A percentile compares a stretch with the other conserved stretches of the same genome.
Conservation (phyloP, 768 basidiomycete species). For the Phylloporus sp. region DNA sequence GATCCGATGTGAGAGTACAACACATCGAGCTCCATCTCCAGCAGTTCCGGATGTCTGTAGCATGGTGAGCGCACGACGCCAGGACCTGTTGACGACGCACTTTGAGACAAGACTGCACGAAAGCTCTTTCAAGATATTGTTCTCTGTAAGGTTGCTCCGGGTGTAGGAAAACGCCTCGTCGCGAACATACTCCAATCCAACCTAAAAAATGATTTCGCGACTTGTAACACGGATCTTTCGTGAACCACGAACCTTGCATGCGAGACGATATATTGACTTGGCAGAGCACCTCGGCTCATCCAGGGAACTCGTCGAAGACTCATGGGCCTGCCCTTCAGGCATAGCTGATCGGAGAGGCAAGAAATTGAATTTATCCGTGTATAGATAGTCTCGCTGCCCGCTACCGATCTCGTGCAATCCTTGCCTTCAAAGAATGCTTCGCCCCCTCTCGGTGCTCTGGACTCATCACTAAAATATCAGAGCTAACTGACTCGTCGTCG, state of each 20-base stretch:
- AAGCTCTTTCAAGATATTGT: conserved; percentile 23
- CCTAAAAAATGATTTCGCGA: not conserved
- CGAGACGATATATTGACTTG: conserved; percentile 42
- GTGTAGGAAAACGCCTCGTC: conserved; percentile 15
- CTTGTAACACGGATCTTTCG: accelerated
- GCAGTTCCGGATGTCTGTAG: conserved; percentile 7
- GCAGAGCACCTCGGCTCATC: conserved; percentile 30
- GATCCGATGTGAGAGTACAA: conserved; percentile 18
- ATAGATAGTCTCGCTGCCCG: conserved; percentile 39
- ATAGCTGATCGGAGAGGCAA: conserved; percentile 23
- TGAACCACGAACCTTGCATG: conserved; percentile 35
- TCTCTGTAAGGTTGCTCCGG: conserved; percentile 12
- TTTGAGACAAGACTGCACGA: conserved; percentile 16
- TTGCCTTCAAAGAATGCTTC: no score
- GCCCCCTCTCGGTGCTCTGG: no score
- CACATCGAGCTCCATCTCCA: conserved; percentile 20
- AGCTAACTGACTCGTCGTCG: no score
- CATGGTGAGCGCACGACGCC: not conserved
- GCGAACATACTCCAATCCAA: conserved; percentile 18
- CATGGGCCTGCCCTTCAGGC: not conserved
- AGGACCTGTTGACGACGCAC: not conserved
- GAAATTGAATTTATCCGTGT: conserved; percentile 33
- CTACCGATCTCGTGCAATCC: no score
- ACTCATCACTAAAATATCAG: no score
- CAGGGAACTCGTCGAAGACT: conserved; percentile 1